Evolutionary conservation across 768 basidiomycete species (phyloP).

Genomic region (Amanita jacksonii): DNA sequence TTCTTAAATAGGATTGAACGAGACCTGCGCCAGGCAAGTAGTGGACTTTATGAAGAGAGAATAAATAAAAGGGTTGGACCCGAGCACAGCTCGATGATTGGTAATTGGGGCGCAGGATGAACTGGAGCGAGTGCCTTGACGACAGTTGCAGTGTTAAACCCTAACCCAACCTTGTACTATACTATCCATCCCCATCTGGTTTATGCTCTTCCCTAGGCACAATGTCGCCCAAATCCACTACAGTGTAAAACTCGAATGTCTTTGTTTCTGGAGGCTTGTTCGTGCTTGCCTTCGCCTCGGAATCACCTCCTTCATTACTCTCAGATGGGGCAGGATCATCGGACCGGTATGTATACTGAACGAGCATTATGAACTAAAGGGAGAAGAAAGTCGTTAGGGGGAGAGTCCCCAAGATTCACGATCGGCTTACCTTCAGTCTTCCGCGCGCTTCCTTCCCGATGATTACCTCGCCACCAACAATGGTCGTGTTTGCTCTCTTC

Average conservation of each 20-base stretch:
- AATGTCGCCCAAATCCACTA: conserved; percentile 70
- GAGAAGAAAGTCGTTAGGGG: no score
- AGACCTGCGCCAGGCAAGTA: conserved; percentile 37
- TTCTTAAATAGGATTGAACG: conserved; percentile 3
- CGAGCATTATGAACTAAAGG: conserved; percentile 85
- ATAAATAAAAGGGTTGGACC: no score
- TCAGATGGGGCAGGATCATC: conserved; percentile 73
- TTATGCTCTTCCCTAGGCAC: conserved; percentile 30
- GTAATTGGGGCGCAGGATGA: no score
- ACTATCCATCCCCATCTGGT: background rate
- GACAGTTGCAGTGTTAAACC: background rate
- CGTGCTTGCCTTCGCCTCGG: conserved; percentile 22
- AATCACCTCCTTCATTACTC: conserved; percentile 37
- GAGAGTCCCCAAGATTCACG: no score
- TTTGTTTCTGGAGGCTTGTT: conserved; percentile 61
- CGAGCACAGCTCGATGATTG: no score
- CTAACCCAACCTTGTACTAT: background rate
- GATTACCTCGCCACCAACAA: conserved; percentile 83
- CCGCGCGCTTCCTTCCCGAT: conserved; percentile 74
- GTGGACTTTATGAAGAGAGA: background rate
- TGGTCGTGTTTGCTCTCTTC: conserved; percentile 80
- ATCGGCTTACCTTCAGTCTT: conserved; percentile 59
- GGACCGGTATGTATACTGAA: conserved; percentile 88
- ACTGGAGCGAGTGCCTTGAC: conserved; percentile 1
- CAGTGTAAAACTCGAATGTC: conserved; percentile 85